Base-by-base conservation (phyloP, 768 basidiomycete species). In the Termitomyces sp. region DNA sequence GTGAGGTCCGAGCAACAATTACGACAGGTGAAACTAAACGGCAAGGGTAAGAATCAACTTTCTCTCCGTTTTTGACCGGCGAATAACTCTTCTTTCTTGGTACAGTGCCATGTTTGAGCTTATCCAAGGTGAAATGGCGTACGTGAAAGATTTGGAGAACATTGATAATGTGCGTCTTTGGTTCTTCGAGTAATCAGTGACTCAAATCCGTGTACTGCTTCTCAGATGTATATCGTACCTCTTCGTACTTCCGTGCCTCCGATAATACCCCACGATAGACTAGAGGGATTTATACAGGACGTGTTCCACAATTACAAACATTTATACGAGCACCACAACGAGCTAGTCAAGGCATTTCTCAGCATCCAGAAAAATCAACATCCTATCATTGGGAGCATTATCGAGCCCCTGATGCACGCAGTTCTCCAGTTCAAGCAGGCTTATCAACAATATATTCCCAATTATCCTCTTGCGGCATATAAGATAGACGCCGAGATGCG, bases 111-210 rank as follows among this genome's bases (percentile, higher is more conserved):
- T 96, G 48, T 97, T 95, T 65, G 94, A 97, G 73, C 71, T 96
- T 58, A 96, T 97, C 70, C 91, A 95, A 70, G 90, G 91, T 59
- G 94, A 97, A 70, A 95, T 96, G 91, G 84, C 85, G 19, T 97
- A 95, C 65, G 93, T 96, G 31, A 89, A 86, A 63, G 94, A 97
- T 75, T 70, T 97, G 56, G 90, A 94, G 70, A 89, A 86, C 54
- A 87, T 97, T 42, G 87, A 91, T 60, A 75, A 76, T 59, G 93
- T 48, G 58, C 51, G 42, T 54, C n/a, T 35, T 26, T 45, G n/a
- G 10, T 37, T 47, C 12, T 6, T 53, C 19, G 23, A 38, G 23
- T 28, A 21, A 54, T 37, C 10, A 26, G 35, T 37, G 26, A n/a
- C 14, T n/a, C 50, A n/a, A 26, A 11, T 17, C 0, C 6, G 1